These are phyloP conservation scores for Nannochloropsis granulata DNA, from an alignment of 108 stramenopile genomes.

Conservation along the genomic window DNA sequence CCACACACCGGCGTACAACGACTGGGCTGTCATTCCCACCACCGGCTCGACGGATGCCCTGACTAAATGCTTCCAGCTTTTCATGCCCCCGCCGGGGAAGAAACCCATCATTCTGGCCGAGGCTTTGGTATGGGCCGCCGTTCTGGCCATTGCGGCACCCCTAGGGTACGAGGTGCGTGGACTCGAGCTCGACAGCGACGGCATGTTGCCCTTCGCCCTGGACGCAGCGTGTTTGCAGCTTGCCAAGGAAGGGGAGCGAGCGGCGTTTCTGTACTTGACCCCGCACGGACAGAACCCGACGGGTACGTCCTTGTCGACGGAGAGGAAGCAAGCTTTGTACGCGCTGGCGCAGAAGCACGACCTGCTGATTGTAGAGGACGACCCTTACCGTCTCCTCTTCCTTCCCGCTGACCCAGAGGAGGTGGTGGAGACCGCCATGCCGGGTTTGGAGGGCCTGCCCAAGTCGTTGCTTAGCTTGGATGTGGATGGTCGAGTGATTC, in stretches of 20 bases:
- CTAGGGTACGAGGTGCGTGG: neutral
- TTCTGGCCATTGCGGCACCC: neutral
- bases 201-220: conserved; percentile 2
- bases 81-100: neutral
- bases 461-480: conserved; percentile 21
- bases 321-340: conserved; percentile 36
- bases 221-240: neutral
- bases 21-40: neutral
- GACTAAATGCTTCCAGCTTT: neutral
- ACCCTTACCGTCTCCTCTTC: conserved; percentile 45
- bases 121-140: conserved; percentile 1
- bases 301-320: neutral
- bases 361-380: conserved; percentile 47
- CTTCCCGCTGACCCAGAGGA: neutral
- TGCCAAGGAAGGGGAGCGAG: neutral
- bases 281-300: conserved; percentile 13
- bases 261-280: conserved; percentile 5
- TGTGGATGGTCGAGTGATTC: conserved; percentile 44
- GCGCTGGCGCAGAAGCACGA: conserved; percentile 36
- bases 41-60: conserved; percentile 5
- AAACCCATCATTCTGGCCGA: conserved; percentile 1
- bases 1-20: neutral
- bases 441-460: neutral
- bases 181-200: neutral
- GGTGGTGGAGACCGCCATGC: neutral